Evolutionary conservation across 768 basidiomycete genomes (phyloP).

Genomic region (Mrakia frigida): DNA sequence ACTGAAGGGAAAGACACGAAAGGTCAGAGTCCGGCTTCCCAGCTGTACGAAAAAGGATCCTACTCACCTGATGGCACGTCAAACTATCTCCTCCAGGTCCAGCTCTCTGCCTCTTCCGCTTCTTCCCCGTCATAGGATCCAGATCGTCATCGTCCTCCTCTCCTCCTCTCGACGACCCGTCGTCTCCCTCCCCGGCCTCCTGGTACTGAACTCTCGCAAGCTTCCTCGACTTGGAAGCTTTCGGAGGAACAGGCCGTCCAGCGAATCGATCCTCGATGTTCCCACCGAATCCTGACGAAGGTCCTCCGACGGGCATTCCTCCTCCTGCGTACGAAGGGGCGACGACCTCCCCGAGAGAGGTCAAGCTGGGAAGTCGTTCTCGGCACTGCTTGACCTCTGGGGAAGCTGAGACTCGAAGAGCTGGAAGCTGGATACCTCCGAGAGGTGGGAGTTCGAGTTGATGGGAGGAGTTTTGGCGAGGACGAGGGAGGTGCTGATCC

Average conservation of each 20-base stretch:
- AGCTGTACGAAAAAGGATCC: neutral
- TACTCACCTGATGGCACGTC: conserved; percentile 12
- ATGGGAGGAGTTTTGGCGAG: neutral
- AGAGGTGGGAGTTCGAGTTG: neutral
- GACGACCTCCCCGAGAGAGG: conserved; percentile 6
- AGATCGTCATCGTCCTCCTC: neutral
- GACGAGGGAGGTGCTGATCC: neutral
- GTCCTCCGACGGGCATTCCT: conserved; percentile 11
- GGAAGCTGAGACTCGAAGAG: neutral
- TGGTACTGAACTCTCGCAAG: neutral
- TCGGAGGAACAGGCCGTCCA: neutral
- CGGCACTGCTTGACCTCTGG: neutral
- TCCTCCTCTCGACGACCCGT: neutral
- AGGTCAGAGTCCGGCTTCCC: neutral
- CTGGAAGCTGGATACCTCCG: neutral
- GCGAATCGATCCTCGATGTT: neutral
- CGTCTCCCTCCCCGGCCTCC: neutral
- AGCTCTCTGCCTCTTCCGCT: conserved; percentile 15
- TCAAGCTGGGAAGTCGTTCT: conserved; percentile 6
- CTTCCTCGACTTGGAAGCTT: conserved; percentile 7
- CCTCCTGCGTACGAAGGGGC: neutral
- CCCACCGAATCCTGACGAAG: neutral
- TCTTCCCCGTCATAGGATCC: conserved; percentile 4
- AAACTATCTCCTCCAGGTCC: conserved; percentile 13
- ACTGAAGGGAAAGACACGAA: neutral